These are phyloP conservation scores for Paraphaeosphaeria sporulosa DNA, from an alignment of 2,329 filamentous ascomycete genomes.

Conservation along the genomic window DNA sequence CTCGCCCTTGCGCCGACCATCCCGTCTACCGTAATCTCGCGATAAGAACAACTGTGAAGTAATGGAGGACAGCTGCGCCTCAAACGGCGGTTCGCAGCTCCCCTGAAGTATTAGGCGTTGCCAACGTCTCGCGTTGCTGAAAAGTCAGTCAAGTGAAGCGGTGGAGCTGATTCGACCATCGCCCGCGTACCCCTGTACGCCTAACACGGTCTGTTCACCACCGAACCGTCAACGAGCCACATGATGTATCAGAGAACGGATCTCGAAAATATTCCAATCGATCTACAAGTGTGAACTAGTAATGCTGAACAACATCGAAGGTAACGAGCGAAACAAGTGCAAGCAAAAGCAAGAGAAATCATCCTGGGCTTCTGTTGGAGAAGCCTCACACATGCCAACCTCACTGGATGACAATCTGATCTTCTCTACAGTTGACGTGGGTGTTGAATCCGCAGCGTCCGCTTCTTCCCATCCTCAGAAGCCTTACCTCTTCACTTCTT, in stretches of 20 bases:
- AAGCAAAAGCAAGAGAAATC: not conserved
- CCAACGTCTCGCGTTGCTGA: not conserved
- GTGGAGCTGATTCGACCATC: conserved; percentile 4
- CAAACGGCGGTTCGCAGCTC: not conserved
- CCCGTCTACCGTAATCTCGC: not conserved
- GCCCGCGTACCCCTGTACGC: not conserved
- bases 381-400: not conserved
- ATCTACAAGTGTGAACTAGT: not conserved
- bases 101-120: not conserved
- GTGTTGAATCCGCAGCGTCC: conserved; percentile 36
- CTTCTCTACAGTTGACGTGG: conserved; percentile 13
- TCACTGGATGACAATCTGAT: not conserved
- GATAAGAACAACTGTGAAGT: not conserved
- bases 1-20: not conserved
- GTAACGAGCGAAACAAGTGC: conserved; percentile 11
- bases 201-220: too few species aligned
- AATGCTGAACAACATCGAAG: not conserved
- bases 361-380: conserved; percentile 16
- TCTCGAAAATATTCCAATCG: not conserved
- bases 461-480: conserved; percentile 9
- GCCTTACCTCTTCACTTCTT: conserved; percentile 24
- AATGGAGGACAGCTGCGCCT: not conserved
- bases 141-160: not conserved
- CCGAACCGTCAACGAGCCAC: not conserved
- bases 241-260: not conserved